A percentile compares a stretch with the other conserved stretches of the same genome.
phyloP scores from a whole-genome alignment of 768 basidiomycete genomes.

The Naematelia encephala region DNA sequence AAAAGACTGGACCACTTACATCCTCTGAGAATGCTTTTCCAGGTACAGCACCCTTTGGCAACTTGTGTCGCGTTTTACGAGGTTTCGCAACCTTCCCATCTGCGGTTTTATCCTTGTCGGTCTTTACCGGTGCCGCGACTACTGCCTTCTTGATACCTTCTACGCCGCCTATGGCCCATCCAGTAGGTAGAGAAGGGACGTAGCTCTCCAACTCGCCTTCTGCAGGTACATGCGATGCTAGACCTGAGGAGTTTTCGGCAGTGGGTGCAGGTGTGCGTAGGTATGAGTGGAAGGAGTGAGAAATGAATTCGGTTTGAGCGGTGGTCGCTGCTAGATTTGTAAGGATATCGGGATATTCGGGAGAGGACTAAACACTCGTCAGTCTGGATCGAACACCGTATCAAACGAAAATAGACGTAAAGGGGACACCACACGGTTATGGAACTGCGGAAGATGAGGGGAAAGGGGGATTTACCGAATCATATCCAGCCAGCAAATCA shows the following conservation, averaged over 20 bases:
- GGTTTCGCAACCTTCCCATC: conserved; percentile 16
- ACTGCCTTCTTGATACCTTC: conserved; percentile 1
- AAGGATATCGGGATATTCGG: conserved; percentile 81
- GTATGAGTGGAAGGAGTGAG: conserved; percentile 42
- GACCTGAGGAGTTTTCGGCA: background rate
- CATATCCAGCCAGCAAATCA: conserved; percentile 71
- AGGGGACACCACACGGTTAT: no score
- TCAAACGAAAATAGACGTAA: no score
- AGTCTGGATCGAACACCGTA: background rate
- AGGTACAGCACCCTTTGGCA: conserved; percentile 46
- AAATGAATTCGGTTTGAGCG: conserved; percentile 77
- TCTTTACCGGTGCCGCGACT: conserved; percentile 7
- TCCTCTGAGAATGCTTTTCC: conserved; percentile 46
- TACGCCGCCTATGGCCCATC: conserved; percentile 32
- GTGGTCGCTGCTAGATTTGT: conserved; percentile 80
- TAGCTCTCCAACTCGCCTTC: conserved; percentile 51
- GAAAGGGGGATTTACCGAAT: conserved; percentile 60
- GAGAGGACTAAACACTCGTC: conserved; percentile 61
- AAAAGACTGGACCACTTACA: conserved; percentile 34
- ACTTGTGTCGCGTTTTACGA: conserved; percentile 41
- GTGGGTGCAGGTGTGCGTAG: conserved; percentile 40
- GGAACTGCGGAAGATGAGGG: no score
- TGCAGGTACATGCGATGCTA: conserved; percentile 20
- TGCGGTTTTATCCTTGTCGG: conserved; percentile 3
- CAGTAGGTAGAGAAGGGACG: conserved; percentile 44